Percentiles rank a stretch among this genome's conserved stretches.
phyloP scores from a whole-genome alignment of 2,329 filamentous ascomycete genomes.

The Blastomyces silverae region DNA sequence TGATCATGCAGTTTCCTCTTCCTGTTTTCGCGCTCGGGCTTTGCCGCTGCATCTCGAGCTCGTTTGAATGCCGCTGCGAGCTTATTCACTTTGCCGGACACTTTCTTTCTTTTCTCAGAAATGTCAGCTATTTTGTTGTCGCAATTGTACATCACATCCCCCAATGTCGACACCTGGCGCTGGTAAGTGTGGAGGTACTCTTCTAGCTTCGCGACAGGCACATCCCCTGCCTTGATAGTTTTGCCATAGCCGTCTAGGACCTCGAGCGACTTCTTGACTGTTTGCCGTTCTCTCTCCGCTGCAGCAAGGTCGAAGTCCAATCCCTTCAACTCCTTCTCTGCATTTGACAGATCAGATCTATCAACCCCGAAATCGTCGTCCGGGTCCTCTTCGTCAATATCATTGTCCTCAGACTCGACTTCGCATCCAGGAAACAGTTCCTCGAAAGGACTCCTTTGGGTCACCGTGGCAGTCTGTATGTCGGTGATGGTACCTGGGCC shows the following conservation, averaged over 20 bases:
- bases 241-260: conserved; percentile 35
- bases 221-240: conserved; percentile 27
- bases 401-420: conserved; percentile 38
- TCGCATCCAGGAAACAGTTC: conserved; percentile 45
- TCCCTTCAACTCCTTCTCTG: conserved; percentile 29
- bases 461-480: conserved; percentile 54
- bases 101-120: conserved; percentile 26
- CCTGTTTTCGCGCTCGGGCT: conserved; percentile 26
- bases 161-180: conserved; percentile 27
- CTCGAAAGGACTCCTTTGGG: conserved; percentile 50
- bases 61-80: conserved; percentile 18
- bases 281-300: conserved; percentile 27
- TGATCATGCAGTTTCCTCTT: conserved; percentile 26
- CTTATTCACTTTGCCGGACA: conserved; percentile 25
- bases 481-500: conserved; percentile 56
- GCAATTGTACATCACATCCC: conserved; percentile 24
- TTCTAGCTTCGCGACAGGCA: conserved; percentile 29
- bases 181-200: conserved; percentile 35
- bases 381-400: conserved; percentile 25
- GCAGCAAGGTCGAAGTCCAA: conserved; percentile 31
- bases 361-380: conserved; percentile 20
- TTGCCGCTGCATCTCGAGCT: conserved; percentile 23
- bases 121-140: conserved; percentile 25
- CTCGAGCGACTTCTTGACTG: conserved; percentile 24
- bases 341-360: conserved; percentile 20